Evolutionary conservation across 1,284 basidiomycete genomes (phyloP).

Genomic region (Puccinia triticina): DNA sequence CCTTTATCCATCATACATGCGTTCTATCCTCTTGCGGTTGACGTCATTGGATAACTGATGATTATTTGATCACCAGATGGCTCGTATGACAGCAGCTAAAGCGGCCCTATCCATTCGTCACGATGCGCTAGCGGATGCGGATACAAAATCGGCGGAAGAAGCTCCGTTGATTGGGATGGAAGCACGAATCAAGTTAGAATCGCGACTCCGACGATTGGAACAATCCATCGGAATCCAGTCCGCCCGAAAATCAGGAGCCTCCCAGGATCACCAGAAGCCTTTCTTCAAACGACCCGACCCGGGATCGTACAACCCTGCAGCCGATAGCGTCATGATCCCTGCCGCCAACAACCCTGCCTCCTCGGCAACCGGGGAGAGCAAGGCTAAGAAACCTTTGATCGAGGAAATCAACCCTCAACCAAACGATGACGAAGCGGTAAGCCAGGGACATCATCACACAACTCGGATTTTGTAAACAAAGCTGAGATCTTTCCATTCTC

Average conservation of each 20-base stretch:
- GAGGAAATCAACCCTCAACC: conserved; percentile 22
- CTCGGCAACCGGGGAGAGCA: conserved; percentile 67
- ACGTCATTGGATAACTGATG: background rate
- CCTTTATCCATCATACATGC: conserved; percentile 20
- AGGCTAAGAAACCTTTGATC: conserved; percentile 57
- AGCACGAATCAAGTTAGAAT: conserved; percentile 92
- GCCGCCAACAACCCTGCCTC: conserved; percentile 70
- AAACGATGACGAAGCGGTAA: conserved; percentile 66
- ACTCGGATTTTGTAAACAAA: background rate
- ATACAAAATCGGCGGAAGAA: conserved; percentile 79
- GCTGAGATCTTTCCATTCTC: background rate
- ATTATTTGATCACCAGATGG: conserved; percentile 70
- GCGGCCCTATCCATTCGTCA: conserved; percentile 93
- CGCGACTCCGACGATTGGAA: conserved; percentile 85
- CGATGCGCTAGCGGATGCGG: conserved; percentile 88
- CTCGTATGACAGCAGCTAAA: conserved; percentile 98
- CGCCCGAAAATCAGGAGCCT: conserved; percentile 65
- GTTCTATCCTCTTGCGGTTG: background rate
- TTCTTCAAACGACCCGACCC: conserved; percentile 77
- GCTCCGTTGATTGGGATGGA: conserved; percentile 82
- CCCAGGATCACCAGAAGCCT: conserved; percentile 69
- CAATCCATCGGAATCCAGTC: conserved; percentile 72
- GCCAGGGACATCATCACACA: conserved; percentile 55
- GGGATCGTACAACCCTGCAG: conserved; percentile 75
- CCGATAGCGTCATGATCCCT: conserved; percentile 72